Conservation (phyloP, 176 grass and related monocot genomes). For the Guadua angustifolia region DNA sequence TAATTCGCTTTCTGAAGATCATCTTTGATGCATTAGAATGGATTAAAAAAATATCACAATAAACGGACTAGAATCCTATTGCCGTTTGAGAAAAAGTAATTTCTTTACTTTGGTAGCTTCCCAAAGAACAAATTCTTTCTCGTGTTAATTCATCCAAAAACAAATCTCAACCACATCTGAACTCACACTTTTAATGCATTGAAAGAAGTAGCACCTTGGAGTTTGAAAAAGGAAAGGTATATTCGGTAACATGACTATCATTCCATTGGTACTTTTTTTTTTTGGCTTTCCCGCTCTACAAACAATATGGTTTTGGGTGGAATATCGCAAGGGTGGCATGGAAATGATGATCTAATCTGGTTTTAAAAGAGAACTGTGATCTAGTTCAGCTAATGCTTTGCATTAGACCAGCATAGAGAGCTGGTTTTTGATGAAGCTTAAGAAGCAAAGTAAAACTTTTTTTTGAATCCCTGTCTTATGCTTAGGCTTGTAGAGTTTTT, state of each 20-base stretch:
- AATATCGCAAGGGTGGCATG: neutral
- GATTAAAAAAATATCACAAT: neutral
- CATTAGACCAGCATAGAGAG: neutral
- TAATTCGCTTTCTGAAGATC: neutral
- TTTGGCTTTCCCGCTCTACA: neutral
- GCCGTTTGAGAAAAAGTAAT: neutral
- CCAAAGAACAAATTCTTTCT: neutral
- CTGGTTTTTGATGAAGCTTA: constrained; percentile 2
- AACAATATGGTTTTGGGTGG: neutral
- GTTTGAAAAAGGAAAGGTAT: neutral
- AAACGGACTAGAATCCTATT: neutral
- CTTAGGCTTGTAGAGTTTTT: constrained; percentile 20
- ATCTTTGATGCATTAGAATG: neutral
- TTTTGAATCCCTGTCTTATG: neutral
- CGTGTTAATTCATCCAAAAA: neutral
- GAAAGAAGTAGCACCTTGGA: neutral
- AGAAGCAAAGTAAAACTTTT: neutral
- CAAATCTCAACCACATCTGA: neutral
- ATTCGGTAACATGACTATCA: neutral
- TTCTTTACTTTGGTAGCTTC: neutral
- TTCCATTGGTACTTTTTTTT: neutral
- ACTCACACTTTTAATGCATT: neutral
- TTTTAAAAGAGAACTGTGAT: neutral
- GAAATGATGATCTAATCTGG: neutral
- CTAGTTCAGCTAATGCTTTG: neutral